These are phyloP conservation scores for Cercospora citrullina DNA, from an alignment of 2,329 filamentous ascomycete genomes.

Conservation along the genomic window DNA sequence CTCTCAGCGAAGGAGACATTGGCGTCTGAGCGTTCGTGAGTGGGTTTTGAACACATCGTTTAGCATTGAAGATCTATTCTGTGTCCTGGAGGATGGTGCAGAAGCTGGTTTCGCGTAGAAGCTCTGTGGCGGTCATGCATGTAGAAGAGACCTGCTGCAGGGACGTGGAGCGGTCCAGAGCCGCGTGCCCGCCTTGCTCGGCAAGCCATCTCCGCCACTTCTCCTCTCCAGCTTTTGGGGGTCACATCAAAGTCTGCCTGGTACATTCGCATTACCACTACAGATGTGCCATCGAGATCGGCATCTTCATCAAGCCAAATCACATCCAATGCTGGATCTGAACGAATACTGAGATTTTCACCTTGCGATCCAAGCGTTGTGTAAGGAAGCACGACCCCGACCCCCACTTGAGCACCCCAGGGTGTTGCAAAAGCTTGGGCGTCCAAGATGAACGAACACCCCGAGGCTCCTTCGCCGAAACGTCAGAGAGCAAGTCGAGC, in stretches of 20 bases:
- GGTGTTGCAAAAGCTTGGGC: neutral
- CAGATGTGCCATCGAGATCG: neutral
- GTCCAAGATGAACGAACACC: slow-evolving; percentile 10
- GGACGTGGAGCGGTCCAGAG: slow-evolving; percentile 16
- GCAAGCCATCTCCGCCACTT: neutral
- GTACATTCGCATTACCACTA: neutral
- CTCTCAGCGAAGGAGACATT: neutral
- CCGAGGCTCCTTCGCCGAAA: slow-evolving; percentile 22
- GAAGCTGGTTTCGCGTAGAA: neutral
- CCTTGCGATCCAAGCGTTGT: neutral
- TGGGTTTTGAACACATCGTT: neutral
- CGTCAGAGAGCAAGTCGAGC: slow-evolving; percentile 66
- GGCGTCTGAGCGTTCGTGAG: neutral
- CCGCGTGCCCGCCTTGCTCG: neutral
- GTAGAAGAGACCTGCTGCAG: slow-evolving; percentile 38
- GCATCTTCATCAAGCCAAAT: neutral
- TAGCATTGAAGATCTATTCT: neutral
- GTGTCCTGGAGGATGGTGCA: neutral
- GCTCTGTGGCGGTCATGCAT: slow-evolving; percentile 15
- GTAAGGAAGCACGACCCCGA: neutral
- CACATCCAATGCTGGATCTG: neutral
- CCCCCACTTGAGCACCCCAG: neutral
- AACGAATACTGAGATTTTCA: neutral
- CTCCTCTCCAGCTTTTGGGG: neutral
- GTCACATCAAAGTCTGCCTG: neutral